phyloP scores from a whole-genome alignment of 2,329 filamentous ascomycete species.

The Trichothecium roseum region DNA sequence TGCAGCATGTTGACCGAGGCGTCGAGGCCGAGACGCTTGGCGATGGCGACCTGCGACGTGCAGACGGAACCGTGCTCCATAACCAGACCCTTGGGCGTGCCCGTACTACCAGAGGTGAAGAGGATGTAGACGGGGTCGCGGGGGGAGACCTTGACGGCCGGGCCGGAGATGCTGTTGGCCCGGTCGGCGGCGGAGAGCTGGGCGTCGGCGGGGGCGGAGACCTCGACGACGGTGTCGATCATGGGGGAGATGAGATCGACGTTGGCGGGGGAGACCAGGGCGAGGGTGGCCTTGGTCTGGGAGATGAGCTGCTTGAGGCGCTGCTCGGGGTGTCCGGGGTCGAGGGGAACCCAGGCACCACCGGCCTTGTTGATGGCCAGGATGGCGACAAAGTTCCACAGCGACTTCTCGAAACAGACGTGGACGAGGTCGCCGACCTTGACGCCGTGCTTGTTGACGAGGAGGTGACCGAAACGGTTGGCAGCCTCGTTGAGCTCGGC shows the following conservation, averaged over 20 bases:
- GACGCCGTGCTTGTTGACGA: constrained; percentile 3
- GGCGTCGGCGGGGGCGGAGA: constrained; percentile 1
- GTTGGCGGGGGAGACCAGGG: constrained; percentile 6
- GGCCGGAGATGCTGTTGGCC: background rate
- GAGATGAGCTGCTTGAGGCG: constrained; percentile 6
- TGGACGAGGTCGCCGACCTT: constrained; percentile 9
- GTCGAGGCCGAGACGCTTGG: constrained; percentile 3
- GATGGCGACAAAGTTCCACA: constrained; percentile 10
- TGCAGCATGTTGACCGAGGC: constrained; percentile 4
- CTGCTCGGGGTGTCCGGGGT: constrained; percentile 7
- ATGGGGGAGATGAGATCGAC: constrained; percentile 10
- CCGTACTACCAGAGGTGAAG: constrained; percentile 8
- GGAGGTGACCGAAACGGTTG: background rate
- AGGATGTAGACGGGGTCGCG: constrained; percentile 7
- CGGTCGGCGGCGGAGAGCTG: background rate
- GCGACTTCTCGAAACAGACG: constrained; percentile 18
- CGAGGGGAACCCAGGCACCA: constrained; percentile 9
- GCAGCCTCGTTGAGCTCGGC: constrained; percentile 1
- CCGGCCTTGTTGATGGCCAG: constrained; percentile 10
- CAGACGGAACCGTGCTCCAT: constrained; percentile 7
- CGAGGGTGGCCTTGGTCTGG: constrained; percentile 6
- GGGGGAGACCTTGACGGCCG: constrained; percentile 3
- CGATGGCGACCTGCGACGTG: constrained; percentile 5
- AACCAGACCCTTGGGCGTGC: constrained; percentile 8
- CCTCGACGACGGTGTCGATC: constrained; percentile 5